Percentiles rank a stretch among this genome's conserved stretches.
These are phyloP conservation scores for Capsella rubella DNA, from an alignment of 441 rosid genomes.

Conservation along the genomic window DNA sequence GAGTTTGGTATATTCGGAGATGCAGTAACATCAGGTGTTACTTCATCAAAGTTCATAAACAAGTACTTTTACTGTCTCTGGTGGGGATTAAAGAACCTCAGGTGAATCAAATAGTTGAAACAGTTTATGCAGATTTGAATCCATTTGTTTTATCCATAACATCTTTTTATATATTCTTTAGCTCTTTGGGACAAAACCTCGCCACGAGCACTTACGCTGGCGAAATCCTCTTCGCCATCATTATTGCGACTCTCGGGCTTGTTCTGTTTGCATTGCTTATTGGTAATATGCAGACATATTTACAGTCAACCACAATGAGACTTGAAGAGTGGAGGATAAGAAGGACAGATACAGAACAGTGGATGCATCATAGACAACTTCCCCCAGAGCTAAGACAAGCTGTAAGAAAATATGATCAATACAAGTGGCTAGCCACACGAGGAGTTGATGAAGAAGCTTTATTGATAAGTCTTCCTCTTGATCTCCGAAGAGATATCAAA, in stretches of 20 bases:
- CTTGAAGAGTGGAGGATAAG: constrained; percentile 90
- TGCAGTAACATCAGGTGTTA: constrained; percentile 61
- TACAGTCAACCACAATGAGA: constrained; percentile 82
- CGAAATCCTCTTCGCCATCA: constrained; percentile 73
- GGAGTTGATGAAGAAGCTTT: constrained; percentile 89
- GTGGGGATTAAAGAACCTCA: constrained; percentile 95
- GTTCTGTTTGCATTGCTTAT: constrained; percentile 90
- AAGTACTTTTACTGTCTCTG: constrained; percentile 94
- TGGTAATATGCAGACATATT: constrained; percentile 86
- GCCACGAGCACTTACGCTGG: constrained; percentile 73
- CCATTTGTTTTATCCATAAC: background rate
- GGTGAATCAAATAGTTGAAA: constrained; percentile 47
- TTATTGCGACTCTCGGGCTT: constrained; percentile 74
- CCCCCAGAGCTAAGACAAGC: constrained; percentile 71
- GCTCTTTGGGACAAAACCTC: constrained; percentile 83
- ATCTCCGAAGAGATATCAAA: constrained; percentile 84
- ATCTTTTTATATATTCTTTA: constrained; percentile 39
- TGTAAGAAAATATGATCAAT: constrained; percentile 78
- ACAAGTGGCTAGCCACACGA: constrained; percentile 88
- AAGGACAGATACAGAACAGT: constrained; percentile 87
- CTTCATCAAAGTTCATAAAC: constrained; percentile 65
- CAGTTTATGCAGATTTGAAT: background rate
- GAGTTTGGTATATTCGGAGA: constrained; percentile 82
- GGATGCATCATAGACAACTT: constrained; percentile 94
- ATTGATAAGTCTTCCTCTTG: constrained; percentile 79